Evolutionary conservation across 2,329 filamentous ascomycete species (phyloP).

Genomic region (Cercospora brassicicola): DNA sequence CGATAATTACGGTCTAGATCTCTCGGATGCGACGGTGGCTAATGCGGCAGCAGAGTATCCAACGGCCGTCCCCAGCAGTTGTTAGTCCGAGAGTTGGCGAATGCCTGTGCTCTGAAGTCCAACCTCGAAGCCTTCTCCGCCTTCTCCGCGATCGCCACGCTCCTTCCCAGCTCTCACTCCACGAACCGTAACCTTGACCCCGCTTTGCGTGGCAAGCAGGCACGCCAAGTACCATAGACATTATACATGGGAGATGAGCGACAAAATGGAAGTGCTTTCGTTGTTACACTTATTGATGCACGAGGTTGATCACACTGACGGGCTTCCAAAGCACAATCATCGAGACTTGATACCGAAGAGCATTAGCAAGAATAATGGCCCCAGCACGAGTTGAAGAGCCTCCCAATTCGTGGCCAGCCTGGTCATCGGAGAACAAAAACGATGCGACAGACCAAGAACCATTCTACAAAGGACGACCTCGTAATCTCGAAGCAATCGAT

Average conservation of each 20-base stretch:
- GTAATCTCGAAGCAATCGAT: constrained; percentile 1
- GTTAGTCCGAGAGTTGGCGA: background rate
- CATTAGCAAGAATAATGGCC: background rate
- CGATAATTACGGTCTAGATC: background rate
- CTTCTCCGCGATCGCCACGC: background rate
- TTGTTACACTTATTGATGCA: background rate
- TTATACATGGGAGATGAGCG: background rate
- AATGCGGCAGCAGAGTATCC: background rate
- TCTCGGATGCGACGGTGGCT: background rate
- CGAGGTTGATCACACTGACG: too few species aligned
- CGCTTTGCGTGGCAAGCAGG: background rate
- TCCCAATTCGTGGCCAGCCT: background rate
- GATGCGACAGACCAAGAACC: background rate
- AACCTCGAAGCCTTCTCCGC: background rate
- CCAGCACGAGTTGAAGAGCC: constrained; percentile 10
- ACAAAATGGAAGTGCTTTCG: background rate
- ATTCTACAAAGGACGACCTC: background rate
- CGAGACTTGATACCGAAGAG: background rate
- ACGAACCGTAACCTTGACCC: background rate
- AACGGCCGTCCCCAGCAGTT: background rate
- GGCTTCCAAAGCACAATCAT: background rate
- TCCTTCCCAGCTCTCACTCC: background rate
- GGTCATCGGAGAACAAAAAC: background rate
- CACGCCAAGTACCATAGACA: background rate
- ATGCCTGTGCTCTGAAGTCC: background rate